phyloP scores from a whole-genome alignment of 306 rosid species.

The Dryas alaskensis region DNA sequence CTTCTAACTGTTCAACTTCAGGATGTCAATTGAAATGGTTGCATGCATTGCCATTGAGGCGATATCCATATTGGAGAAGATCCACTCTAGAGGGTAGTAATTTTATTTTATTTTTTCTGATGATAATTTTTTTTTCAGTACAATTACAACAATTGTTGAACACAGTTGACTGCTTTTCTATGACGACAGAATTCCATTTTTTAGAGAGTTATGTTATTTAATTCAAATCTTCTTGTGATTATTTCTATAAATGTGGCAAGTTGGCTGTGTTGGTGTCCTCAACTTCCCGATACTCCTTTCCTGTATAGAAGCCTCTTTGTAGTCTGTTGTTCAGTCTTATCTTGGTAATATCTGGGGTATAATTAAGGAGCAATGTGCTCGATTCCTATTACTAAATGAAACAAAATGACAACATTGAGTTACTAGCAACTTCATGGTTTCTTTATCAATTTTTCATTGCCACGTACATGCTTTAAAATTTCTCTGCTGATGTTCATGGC shows the following conservation, averaged over 20 bases:
- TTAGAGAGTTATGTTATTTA: background rate
- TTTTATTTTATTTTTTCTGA: conserved; percentile 22
- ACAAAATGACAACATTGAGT: background rate
- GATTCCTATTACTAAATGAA: background rate
- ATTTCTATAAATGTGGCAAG: background rate
- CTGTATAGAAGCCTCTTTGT: background rate
- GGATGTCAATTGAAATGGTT: conserved; percentile 59
- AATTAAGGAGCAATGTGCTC: background rate
- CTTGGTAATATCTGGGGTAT: background rate
- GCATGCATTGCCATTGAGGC: conserved; percentile 59
- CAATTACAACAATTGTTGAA: background rate
- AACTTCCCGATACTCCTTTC: background rate
- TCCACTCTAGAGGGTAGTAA: conserved; percentile 46
- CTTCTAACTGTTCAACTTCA: conserved; percentile 20
- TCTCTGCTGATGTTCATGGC: conserved; percentile 17
- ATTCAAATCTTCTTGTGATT: background rate
- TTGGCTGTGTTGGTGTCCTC: background rate
- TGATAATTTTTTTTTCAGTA: background rate
- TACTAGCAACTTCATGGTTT: background rate
- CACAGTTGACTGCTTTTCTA: background rate
- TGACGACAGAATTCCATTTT: background rate
- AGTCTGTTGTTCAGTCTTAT: background rate
- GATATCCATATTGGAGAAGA: conserved; percentile 54
- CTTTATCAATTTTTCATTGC: background rate
- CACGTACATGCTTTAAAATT: background rate